Evolutionary conservation across 495 filamentous ascomycete genomes (phyloP).

Genomic region (Neurospora sp.): DNA sequence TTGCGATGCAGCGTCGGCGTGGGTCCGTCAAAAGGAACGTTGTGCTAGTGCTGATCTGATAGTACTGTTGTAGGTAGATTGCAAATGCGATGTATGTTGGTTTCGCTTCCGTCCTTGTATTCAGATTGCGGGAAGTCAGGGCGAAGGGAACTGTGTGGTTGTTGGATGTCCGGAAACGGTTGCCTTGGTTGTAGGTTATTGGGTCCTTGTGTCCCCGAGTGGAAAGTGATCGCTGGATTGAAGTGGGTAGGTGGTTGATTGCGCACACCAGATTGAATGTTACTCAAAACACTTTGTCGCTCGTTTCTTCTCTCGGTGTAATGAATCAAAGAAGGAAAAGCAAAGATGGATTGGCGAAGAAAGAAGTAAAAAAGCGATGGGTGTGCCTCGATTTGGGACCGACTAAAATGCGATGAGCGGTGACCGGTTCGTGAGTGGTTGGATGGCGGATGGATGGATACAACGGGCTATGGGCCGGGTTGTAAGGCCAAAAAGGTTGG

Average conservation of each 20-base stretch:
- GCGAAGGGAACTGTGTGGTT: not conserved
- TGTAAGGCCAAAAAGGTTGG: not conserved
- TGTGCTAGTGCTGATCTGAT: not conserved
- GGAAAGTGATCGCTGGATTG: not conserved
- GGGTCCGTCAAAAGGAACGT: not conserved
- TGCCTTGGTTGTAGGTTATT: not conserved
- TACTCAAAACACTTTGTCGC: not conserved
- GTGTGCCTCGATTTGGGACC: not conserved
- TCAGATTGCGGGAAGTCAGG: not conserved
- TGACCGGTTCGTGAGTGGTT: not conserved
- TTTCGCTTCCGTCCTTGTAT: not conserved
- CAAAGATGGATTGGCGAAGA: not conserved
- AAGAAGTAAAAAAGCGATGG: not conserved
- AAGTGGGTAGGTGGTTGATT: not conserved
- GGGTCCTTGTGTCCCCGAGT: not conserved
- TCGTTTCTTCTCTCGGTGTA: not conserved
- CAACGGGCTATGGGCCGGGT: not conserved
- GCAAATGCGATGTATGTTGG: not conserved
- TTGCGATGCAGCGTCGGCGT: not conserved
- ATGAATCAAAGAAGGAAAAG: not conserved
- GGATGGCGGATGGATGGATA: not conserved
- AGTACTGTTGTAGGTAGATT: not conserved
- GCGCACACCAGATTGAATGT: not conserved
- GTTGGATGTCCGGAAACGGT: not conserved
- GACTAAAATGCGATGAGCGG: not conserved